A percentile compares a stretch with the other conserved stretches of the same genome.
Evolutionary conservation across 2,329 filamentous ascomycete species (phyloP).

Genomic region (Stemphylium vesicarium): DNA sequence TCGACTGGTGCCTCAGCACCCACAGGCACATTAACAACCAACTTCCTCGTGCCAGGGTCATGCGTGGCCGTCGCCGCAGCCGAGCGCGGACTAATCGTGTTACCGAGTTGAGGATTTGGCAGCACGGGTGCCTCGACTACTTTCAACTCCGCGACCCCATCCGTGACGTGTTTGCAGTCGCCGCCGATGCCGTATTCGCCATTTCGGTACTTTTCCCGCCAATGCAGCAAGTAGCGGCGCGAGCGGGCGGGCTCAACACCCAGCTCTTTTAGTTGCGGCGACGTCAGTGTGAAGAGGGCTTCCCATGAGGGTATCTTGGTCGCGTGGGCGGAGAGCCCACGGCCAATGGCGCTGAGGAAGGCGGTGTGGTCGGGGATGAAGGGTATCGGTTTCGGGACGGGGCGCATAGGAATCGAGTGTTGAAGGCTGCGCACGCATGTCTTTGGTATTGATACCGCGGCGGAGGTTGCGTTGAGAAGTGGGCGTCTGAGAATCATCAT

Average conservation of each 20-base stretch:
- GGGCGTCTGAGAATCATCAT: conserved; percentile 47
- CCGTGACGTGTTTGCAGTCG: conserved; percentile 74
- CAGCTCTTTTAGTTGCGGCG: conserved; percentile 75
- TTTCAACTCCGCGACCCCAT: conserved; percentile 63
- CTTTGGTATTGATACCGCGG: conserved; percentile 34
- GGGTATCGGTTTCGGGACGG: conserved; percentile 75
- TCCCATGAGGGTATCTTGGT: conserved; percentile 92
- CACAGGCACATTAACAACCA: conserved; percentile 66
- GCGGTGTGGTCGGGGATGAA: conserved; percentile 85
- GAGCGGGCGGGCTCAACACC: conserved; percentile 86
- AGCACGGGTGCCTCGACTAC: conserved; percentile 61
- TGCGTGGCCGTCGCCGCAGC: conserved; percentile 57
- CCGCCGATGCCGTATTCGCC: conserved; percentile 82
- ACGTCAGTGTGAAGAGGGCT: conserved; percentile 81
- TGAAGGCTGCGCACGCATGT: conserved; percentile 47
- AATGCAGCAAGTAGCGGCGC: conserved; percentile 83
- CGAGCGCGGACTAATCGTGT: conserved; percentile 34
- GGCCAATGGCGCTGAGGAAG: conserved; percentile 90
- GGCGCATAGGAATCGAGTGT: conserved; percentile 49
- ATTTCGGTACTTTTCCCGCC: conserved; percentile 83
- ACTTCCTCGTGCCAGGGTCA: conserved; percentile 61
- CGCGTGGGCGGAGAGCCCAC: conserved; percentile 79
- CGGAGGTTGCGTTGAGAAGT: conserved; percentile 35
- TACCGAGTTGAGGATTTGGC: conserved; percentile 36
- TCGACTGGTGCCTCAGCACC: conserved; percentile 38